Evolutionary conservation across 345 rosid genomes (phyloP).

Genomic region (Garcia nutans): DNA sequence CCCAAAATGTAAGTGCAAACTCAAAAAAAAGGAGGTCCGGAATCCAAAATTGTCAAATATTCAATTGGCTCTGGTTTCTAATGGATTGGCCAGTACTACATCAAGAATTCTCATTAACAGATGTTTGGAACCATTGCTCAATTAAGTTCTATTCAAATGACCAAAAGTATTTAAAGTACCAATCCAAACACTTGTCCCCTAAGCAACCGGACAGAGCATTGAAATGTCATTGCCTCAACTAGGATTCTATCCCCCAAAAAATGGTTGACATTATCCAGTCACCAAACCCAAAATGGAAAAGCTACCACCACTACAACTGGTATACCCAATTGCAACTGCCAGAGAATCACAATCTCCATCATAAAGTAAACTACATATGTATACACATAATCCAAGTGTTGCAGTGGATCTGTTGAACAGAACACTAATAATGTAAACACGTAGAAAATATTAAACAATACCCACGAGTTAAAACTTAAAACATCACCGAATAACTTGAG

Average conservation of each 20-base stretch:
- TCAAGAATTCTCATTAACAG: background rate
- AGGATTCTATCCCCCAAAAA: background rate
- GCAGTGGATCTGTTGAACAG: slow-evolving; percentile 24
- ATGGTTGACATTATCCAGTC: background rate
- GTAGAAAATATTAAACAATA: background rate
- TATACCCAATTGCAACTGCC: background rate
- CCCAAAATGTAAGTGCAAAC: background rate
- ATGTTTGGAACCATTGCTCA: background rate
- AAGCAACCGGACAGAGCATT: slow-evolving; percentile 9
- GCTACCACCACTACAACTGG: background rate
- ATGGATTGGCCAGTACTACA: background rate
- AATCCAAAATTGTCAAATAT: too few species aligned
- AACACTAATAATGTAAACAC: slow-evolving; percentile 16
- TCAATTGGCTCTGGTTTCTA: background rate
- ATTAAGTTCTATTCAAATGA: background rate
- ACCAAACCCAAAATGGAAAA: background rate
- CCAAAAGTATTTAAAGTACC: too few species aligned
- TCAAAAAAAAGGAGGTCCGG: too few species aligned
- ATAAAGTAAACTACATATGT: background rate
- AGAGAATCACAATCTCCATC: background rate
- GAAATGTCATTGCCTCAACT: slow-evolving; percentile 7
- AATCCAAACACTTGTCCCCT: slow-evolving; percentile 6
- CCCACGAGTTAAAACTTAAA: background rate
- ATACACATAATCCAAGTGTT: background rate
- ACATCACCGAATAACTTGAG: slow-evolving; percentile 8